Evolutionary conservation across 768 basidiomycete species (phyloP), one percentile per base, ranked within the genome.

Genomic region (Cubamyces sp.): DNA sequence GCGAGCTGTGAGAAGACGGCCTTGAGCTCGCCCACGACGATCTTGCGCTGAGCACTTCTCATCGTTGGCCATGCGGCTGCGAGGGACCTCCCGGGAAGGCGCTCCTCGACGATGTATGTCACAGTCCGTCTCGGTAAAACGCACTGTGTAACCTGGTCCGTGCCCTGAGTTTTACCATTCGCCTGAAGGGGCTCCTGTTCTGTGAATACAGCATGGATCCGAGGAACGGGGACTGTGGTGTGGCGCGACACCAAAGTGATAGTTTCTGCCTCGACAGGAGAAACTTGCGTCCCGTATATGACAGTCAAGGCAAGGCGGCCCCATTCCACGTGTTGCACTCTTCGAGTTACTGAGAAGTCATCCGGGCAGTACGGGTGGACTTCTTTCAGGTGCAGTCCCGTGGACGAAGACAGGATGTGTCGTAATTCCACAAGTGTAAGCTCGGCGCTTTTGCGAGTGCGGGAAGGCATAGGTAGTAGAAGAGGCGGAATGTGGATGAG

Each of bases 81-180:
- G 5, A 52, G 30, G 3, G 34, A 6, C 3, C 19, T 19, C 1
- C 51, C 51, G 19, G 21, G 51, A 39, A 53, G 34, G 34, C 39
- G 51, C 23, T 53, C 51, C 21, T 53, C 51, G 37, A 53, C 34
- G 51, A 53, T 53, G 39, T 53, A 53, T 11, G 34, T 53, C 37
- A 53, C 14, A 3, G 39, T 21, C 3, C 51, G 51, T 34, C 34
- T 34, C 34, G 34, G 34, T 11, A 9, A 34, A 11, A 1, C 9
- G 4, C 6, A 1, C 9, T 34, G 34, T 11, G 34, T 5, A 11
- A 5, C 1, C 34, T 34, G 34, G 1, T 11, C 9, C 34, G 6
- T 34, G 34, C 9, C 6, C 9, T 11, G 6, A 11, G 1, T 1
- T 5, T 34, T 34, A 34, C 34, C 6, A 34, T 6, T 34, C 34